Evolutionary conservation across 2,329 filamentous ascomycete genomes (phyloP), one percentile per base, ranked within the genome.

Genomic region (Camptophora hylomeconis): DNA sequence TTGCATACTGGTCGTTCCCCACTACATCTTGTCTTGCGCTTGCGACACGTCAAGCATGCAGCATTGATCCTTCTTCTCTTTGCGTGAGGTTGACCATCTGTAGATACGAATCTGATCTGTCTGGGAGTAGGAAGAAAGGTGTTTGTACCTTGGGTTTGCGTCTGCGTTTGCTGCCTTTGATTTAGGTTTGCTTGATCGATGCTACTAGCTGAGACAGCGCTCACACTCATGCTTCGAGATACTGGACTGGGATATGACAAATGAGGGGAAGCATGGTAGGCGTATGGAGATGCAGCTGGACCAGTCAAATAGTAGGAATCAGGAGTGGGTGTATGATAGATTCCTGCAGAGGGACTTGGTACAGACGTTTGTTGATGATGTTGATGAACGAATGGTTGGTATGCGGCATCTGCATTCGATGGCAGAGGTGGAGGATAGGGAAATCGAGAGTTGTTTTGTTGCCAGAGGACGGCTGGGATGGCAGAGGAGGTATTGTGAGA

Each of bases 61-160:
- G 80, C 76, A 56, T 76, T 82, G 47, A 87, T 80, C 45, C 80
- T 67, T 49, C 80, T 69, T 45, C 80, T 66, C 56, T 86, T 87
- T 15, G 77, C 76, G 37, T 80, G 79, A 26, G 80, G 80, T 41
- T 81, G 77, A 38, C 80, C 80, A 56, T 84, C 78, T 46, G 76
- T 83, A 40, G 82, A 80, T 44, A 87, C 80, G 52, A 86, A 87
- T 44, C 80, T 76, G 42, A 82, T 80, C 46, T 60, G 59, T 33
- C 54, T 46, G 11, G 44, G 47, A 11, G 40, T 29, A 6, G 38
- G 38, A 8, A 41, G 31, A 25, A 30, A 32, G 17, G 19, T 32
- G 19, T 21, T 17, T n/a, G n/a, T n/a, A n/a, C n/a, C n/a, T n/a
- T n/a, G n/a, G n/a, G n/a, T n/a, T n/a, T n/a, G n/a, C n/a, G n/a